Percentiles rank a stretch among this genome's conserved stretches.
phyloP scores from a whole-genome alignment of 441 rosid species.

The Syzygium malaccense region DNA sequence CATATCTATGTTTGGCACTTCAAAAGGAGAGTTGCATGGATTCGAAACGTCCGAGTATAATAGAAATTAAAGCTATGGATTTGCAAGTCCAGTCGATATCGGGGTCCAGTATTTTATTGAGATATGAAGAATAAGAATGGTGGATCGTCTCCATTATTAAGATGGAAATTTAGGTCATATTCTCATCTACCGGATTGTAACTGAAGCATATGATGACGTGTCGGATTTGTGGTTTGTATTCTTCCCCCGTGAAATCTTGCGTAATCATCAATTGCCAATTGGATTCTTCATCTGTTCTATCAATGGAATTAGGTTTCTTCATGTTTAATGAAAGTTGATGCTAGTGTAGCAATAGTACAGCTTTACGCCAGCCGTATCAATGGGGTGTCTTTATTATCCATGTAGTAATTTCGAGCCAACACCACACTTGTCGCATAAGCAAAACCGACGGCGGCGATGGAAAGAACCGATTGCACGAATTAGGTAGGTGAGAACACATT shows the following conservation, averaged over 20 bases:
- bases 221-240: background rate
- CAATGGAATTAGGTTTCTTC: background rate
- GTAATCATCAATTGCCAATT: background rate
- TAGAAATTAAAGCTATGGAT: background rate
- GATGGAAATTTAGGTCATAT: background rate
- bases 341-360: background rate
- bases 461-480: background rate
- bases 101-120: background rate
- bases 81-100: background rate
- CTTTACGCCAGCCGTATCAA: background rate
- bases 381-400: background rate
- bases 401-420: background rate
- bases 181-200: background rate
- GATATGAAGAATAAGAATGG: background rate
- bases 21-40: background rate
- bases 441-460: background rate
- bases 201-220: background rate
- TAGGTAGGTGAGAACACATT: background rate
- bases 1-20: background rate
- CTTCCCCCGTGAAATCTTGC: background rate
- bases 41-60: background rate
- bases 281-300: background rate
- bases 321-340: background rate
- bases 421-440: background rate
- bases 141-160: background rate